phyloP scores from a whole-genome alignment of 2,329 filamentous ascomycete genomes.

The Colletotrichum sp. region DNA sequence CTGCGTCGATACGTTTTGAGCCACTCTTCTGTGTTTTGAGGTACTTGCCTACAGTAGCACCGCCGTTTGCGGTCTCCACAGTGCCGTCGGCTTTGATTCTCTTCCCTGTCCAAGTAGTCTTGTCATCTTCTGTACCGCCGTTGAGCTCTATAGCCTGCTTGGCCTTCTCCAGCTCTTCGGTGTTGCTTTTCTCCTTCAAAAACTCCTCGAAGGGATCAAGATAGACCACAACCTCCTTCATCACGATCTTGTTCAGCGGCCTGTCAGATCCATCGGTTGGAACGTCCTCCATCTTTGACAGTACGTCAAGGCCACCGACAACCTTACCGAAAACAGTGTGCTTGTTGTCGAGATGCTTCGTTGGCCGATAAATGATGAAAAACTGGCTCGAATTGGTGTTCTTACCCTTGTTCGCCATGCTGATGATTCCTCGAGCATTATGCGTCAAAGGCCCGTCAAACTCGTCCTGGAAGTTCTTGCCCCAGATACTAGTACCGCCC shows the following conservation, averaged over 20 bases:
- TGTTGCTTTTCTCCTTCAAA: conserved; percentile 72
- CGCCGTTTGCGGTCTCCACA: conserved; percentile 48
- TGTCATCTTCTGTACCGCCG: conserved; percentile 85
- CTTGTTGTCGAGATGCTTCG: conserved; percentile 88
- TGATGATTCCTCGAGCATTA: conserved; percentile 77
- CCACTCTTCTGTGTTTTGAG: conserved; percentile 46
- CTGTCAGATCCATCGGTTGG: conserved; percentile 77
- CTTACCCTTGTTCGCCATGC: conserved; percentile 99
- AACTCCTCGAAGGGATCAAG: conserved; percentile 97
- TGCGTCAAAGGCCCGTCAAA: conserved; percentile 91
- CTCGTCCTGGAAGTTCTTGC: conserved; percentile 92
- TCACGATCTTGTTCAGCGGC: conserved; percentile 78
- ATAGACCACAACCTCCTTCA: conserved; percentile 84
- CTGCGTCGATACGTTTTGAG: conserved; percentile 41
- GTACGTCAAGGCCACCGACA: conserved; percentile 74
- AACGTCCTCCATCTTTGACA: conserved; percentile 78
- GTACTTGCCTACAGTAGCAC: conserved; percentile 77
- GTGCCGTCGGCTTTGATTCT: conserved; percentile 74
- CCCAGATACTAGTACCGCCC: conserved; percentile 92
- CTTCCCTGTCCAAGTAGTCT: conserved; percentile 96
- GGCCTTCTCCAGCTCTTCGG: conserved; percentile 61
- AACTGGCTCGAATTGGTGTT: conserved; percentile 96
- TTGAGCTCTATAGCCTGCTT: conserved; percentile 66
- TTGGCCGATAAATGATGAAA: conserved; percentile 88
- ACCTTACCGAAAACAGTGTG: conserved; percentile 96